phyloP scores from a whole-genome alignment of 495 filamentous ascomycete genomes.

The Elasticomyces elasticus region DNA sequence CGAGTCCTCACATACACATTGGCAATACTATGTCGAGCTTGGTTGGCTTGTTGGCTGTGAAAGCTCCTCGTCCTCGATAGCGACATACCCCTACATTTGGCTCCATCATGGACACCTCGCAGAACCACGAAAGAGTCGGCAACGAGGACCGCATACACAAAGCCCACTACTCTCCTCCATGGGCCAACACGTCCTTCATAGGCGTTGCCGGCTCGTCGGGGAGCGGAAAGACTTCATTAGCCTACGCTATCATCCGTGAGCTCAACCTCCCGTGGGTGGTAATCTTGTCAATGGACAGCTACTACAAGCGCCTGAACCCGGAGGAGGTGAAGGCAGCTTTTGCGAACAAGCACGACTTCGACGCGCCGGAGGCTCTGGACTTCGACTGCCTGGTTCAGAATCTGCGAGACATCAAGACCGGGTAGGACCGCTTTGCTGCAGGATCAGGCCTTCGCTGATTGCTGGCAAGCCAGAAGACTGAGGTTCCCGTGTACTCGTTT shows the following conservation, averaged over 20 bases:
- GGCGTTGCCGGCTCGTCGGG: conserved; percentile 92
- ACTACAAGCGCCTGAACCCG: conserved; percentile 73
- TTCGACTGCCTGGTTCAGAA: conserved; percentile 81
- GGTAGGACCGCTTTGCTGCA: conserved; percentile 47
- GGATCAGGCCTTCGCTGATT: not conserved
- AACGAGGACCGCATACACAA: conserved; percentile 22
- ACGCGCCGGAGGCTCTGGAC: conserved; percentile 87
- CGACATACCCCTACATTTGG: not conserved
- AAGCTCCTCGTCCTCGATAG: no score
- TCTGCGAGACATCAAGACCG: conserved; percentile 74
- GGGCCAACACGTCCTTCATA: conserved; percentile 89
- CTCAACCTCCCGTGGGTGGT: conserved; percentile 95
- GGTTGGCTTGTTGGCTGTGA: no score
- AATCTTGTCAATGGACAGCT: conserved; percentile 94
- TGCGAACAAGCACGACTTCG: conserved; percentile 88
- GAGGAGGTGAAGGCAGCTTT: conserved; percentile 72
- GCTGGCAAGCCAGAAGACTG: conserved; percentile 64
- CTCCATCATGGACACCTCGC: conserved; percentile 4
- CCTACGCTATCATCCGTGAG: conserved; percentile 78
- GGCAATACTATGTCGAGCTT: no score
- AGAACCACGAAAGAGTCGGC: conserved; percentile 1
- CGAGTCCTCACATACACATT: no score
- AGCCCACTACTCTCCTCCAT: conserved; percentile 82
- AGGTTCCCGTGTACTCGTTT: conserved; percentile 94
- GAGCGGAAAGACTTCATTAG: conserved; percentile 93